Evolutionary conservation across 352 stramenopile species (phyloP), one percentile per base, ranked within the genome.

Genomic region (Bremia lactucae): DNA sequence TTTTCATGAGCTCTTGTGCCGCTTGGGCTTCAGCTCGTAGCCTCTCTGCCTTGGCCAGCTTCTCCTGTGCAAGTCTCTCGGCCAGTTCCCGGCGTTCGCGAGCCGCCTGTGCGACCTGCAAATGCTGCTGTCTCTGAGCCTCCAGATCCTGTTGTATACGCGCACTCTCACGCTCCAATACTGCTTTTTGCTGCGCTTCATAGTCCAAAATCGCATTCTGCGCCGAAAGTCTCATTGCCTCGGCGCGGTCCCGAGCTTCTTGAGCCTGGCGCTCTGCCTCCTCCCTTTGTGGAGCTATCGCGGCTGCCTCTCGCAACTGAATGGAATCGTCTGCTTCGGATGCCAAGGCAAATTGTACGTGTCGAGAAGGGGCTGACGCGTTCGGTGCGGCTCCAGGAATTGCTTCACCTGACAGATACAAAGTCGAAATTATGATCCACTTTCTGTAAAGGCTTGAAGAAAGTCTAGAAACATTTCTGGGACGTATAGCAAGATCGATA

Each of bases 111-210:
- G 76, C 76, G 3, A 69, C 62, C 31, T 62, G 45, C 16, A 84
- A 56, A 54, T 81, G 64, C 52, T 80, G 72, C 20, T 78, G 64
- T 34, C 72, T 65, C 49, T 84, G 57, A 2, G 58, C 42, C 41
- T 84, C 68, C 11, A 88, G 54, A 34, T 83, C 71, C 36, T 63
- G 31, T 20, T 86, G 71, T 53, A 70, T 69, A 20, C 72, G 65
- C n/a, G 50, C 49, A 24, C 79, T 76, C 31, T 84, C 75, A 7
- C 70, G 65, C 51, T 87, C 75, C 19, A 65, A 46, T 3, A 62
- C 57, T n/a, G 65, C 56, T 16, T 65, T 62, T 45, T 85, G 75
- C 53, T 87, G 72, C 13, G 46, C 52, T 31, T 87, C 75, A 20
- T 72, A 84, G 34, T 88, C 72, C 16, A 50, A 55, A 36, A 88